These are phyloP conservation scores for Cucumis hystrix DNA, from an alignment of 306 rosid species.

Conservation along the genomic window DNA sequence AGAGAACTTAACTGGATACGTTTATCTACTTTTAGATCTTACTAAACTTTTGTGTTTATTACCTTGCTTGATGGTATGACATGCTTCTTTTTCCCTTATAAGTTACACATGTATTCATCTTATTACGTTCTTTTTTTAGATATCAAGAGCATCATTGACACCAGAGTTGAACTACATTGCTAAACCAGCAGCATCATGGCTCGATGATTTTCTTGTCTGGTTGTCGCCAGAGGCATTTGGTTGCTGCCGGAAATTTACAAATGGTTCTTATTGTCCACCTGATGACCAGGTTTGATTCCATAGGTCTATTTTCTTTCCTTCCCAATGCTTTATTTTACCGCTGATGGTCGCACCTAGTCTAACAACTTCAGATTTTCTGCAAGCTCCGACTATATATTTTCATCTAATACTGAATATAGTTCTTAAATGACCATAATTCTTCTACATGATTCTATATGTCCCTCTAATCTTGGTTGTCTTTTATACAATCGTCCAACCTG, in stretches of 20 bases:
- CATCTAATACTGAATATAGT: neutral
- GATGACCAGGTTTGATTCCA: slow-evolving; percentile 78
- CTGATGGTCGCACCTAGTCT: neutral
- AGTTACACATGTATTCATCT: neutral
- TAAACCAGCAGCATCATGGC: slow-evolving; percentile 99
- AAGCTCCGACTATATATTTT: neutral
- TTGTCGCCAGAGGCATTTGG: slow-evolving; percentile 96
- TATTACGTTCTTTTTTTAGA: slow-evolving; percentile 25
- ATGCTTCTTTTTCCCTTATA: neutral
- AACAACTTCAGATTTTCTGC: neutral
- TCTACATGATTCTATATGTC: neutral
- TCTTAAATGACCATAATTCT: neutral
- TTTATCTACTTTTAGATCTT: too few species aligned
- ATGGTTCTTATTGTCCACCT: slow-evolving; percentile 89
- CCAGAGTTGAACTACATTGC: slow-evolving; percentile 83
- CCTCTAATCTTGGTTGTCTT: neutral
- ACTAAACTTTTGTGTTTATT: neutral
- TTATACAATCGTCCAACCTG: neutral
- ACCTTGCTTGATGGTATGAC: neutral
- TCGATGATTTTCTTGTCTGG: slow-evolving; percentile 98
- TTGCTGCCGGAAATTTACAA: slow-evolving; percentile 83
- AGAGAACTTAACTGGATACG: too few species aligned
- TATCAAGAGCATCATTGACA: slow-evolving; percentile 68
- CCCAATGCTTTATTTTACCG: neutral
- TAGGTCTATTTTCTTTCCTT: neutral